Evolutionary conservation across 2,329 filamentous ascomycete species (phyloP).

Genomic region (Trichoderma guizhouense): DNA sequence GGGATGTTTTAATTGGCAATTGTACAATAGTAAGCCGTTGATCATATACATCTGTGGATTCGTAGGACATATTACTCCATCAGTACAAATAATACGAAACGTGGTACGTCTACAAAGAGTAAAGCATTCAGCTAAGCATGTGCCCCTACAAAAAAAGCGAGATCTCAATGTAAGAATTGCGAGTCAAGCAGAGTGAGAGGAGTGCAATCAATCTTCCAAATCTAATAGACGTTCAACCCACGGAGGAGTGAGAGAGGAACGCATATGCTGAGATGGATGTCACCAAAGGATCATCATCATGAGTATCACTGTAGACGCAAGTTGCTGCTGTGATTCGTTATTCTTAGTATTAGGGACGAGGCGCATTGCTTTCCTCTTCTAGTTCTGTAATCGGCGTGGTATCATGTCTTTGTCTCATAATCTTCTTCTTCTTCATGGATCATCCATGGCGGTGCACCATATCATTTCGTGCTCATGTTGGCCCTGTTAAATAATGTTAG

Average conservation of each 20-base stretch:
- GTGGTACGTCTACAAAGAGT: neutral
- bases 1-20: neutral
- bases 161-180: conserved; percentile 40
- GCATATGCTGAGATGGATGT: conserved; percentile 53
- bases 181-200: conserved; percentile 52
- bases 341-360: conserved; percentile 6
- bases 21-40: neutral
- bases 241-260: conserved; percentile 46
- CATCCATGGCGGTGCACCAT: conserved; percentile 15
- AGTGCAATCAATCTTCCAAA: conserved; percentile 49
- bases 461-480: conserved; percentile 38
- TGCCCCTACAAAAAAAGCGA: conserved; percentile 49
- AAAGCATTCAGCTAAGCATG: conserved; percentile 26
- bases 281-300: neutral
- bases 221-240: conserved; percentile 54
- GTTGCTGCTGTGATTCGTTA: neutral
- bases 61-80: neutral
- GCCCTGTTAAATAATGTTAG: conserved; percentile 34
- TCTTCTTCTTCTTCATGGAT: neutral
- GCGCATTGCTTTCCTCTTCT: neutral
- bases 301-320: neutral
- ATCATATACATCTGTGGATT: neutral
- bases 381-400: conserved; percentile 2
- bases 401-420: conserved; percentile 6
- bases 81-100: neutral